Evolutionary conservation across 805 yeast species (phyloP).

Genomic region (Cephaloascus albidus): DNA sequence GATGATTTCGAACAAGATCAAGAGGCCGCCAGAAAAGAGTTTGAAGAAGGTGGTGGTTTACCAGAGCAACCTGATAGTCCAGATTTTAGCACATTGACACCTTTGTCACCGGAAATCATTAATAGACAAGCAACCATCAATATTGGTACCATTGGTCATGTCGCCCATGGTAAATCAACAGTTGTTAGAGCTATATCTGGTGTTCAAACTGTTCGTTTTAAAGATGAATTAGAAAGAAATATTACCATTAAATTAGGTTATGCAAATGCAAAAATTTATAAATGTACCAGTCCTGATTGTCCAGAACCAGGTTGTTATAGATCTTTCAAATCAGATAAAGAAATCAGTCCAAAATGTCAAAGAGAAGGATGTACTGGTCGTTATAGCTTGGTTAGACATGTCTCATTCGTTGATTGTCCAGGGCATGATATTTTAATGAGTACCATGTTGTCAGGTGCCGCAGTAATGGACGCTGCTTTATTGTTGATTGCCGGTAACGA

Average conservation of each 20-base stretch:
- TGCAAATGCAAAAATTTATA: slow-evolving; percentile 97
- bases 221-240: slow-evolving; percentile 97
- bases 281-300: slow-evolving; percentile 76
- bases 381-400: slow-evolving; percentile 88
- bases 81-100: slow-evolving; percentile 73
- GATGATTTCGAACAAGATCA: slow-evolving; percentile 63
- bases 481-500: slow-evolving; percentile 96
- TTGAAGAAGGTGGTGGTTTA: slow-evolving; percentile 96
- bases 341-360: slow-evolving; percentile 87
- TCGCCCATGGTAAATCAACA: slow-evolving; percentile 91
- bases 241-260: slow-evolving; percentile 98
- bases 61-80: slow-evolving; percentile 94
- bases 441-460: slow-evolving; percentile 99
- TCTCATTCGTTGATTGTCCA: slow-evolving; percentile 98
- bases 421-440: slow-evolving; percentile 99
- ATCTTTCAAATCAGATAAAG: slow-evolving; percentile 91
- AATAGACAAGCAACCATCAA: slow-evolving; percentile 98
- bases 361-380: slow-evolving; percentile 85
- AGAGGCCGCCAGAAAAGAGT: slow-evolving; percentile 72
- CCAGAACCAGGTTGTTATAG: slow-evolving; percentile 93
- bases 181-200: slow-evolving; percentile 96
- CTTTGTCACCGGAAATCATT: slow-evolving; percentile 90
- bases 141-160: slow-evolving; percentile 96
- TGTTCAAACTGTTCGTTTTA: slow-evolving; percentile 97
- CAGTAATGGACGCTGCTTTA: slow-evolving; percentile 99